Percentiles rank a stretch among this genome's conserved stretches.
Conservation (phyloP, 208 protist genomes). For the Leishmania braziliensis region DNA sequence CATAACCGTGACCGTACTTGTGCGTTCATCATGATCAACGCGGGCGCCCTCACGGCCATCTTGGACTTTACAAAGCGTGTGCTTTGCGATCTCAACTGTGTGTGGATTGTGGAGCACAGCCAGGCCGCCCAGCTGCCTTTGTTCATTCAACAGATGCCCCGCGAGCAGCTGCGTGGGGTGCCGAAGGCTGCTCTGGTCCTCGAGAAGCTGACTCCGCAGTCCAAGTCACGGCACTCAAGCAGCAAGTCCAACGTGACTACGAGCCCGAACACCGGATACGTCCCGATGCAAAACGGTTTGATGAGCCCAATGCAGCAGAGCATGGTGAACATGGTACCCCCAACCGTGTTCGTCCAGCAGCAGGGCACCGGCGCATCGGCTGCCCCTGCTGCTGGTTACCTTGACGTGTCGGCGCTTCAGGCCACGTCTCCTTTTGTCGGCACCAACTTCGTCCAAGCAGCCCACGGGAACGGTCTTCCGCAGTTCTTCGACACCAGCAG, state of each 20-base stretch:
- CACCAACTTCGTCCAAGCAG: not conserved
- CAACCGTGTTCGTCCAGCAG: slow-evolving; percentile 16
- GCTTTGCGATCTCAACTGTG: slow-evolving; percentile 77
- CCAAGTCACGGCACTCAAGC: slow-evolving; percentile 21
- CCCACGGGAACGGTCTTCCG: slow-evolving; percentile 7
- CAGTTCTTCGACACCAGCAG: slow-evolving; percentile 20
- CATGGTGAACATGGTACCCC: slow-evolving; percentile 6
- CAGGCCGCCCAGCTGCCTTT: slow-evolving; percentile 42
- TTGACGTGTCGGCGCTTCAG: slow-evolving; percentile 14
- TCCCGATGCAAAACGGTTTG: slow-evolving; percentile 6
- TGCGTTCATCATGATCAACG: slow-evolving; percentile 85
- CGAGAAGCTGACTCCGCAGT: slow-evolving; percentile 64
- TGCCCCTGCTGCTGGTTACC: not conserved
- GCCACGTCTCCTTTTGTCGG: slow-evolving; percentile 12
- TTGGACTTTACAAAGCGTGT: slow-evolving; percentile 75
- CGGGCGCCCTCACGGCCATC: slow-evolving; percentile 45
- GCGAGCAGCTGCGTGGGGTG: slow-evolving; percentile 70
- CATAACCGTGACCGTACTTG: slow-evolving; percentile 83
- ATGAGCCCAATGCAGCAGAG: slow-evolving; percentile 17
- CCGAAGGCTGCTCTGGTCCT: slow-evolving; percentile 83
- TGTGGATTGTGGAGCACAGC: slow-evolving; percentile 65
- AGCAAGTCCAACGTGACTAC: not conserved
- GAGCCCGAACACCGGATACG: slow-evolving; percentile 3
- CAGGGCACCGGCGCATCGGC: not conserved
- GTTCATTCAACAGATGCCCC: slow-evolving; percentile 59